Evolutionary conservation across 2,329 filamentous ascomycete species (phyloP).

Genomic region (Huntiella bhutanensis): DNA sequence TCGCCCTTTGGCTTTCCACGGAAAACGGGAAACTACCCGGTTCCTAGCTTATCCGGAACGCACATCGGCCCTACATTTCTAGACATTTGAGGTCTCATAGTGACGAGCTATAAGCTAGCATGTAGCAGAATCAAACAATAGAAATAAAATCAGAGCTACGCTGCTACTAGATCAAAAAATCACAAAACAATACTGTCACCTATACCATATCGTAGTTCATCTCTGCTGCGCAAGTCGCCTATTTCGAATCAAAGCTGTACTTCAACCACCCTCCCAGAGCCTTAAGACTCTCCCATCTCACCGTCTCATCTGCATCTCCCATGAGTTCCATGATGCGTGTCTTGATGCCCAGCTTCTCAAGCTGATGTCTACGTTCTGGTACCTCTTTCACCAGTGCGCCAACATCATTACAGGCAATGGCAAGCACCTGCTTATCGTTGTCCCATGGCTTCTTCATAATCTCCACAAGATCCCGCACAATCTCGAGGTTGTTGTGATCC

Average conservation of each 20-base stretch:
- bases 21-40: slow-evolving; percentile 3
- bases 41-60: neutral
- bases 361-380: slow-evolving; percentile 58
- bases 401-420: slow-evolving; percentile 84
- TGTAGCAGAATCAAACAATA: neutral
- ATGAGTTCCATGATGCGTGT: slow-evolving; percentile 82
- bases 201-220: neutral
- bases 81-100: neutral
- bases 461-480: slow-evolving; percentile 65
- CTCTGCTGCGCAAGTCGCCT: slow-evolving; percentile 5
- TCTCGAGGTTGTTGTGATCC: slow-evolving; percentile 60
- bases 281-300: slow-evolving; percentile 80
- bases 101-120: neutral
- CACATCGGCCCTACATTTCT: neutral
- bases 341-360: slow-evolving; percentile 77
- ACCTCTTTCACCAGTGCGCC: slow-evolving; percentile 78
- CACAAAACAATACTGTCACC: neutral
- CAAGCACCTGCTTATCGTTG: slow-evolving; percentile 74
- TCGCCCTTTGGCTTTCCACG: slow-evolving; percentile 5
- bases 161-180: slow-evolving; percentile 1
- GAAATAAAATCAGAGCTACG: neutral
- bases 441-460: slow-evolving; percentile 57
- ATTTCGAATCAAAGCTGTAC: slow-evolving; percentile 36
- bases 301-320: slow-evolving; percentile 71
- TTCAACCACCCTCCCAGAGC: slow-evolving; percentile 53